Percentiles rank a stretch among this genome's conserved stretches.
These are phyloP conservation scores for Urtica urens DNA, from an alignment of 306 rosid species.

Conservation along the genomic window DNA sequence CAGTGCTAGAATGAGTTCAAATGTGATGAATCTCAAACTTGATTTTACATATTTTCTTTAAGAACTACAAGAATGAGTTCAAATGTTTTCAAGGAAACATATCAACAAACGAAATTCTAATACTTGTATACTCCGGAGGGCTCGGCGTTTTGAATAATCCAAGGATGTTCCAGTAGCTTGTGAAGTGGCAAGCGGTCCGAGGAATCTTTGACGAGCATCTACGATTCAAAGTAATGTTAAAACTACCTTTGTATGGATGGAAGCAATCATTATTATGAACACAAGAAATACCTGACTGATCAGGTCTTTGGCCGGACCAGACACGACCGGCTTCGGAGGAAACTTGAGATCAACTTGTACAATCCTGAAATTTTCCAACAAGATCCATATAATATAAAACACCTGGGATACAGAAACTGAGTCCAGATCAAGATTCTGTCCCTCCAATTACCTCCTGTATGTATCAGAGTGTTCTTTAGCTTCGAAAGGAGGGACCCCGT, in stretches of 20 bases:
- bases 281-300: slow-evolving; percentile 57
- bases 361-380: slow-evolving; percentile 45
- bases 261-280: not conserved
- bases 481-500: slow-evolving; percentile 95
- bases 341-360: slow-evolving; percentile 93
- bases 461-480: slow-evolving; percentile 98
- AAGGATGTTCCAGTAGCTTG: slow-evolving; percentile 91
- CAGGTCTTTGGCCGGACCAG: slow-evolving; percentile 87
- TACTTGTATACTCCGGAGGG: slow-evolving; percentile 73
- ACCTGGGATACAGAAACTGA: too few species aligned
- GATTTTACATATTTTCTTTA: too few species aligned
- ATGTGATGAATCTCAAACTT: too few species aligned
- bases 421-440: too few species aligned
- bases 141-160: slow-evolving; percentile 96
- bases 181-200: slow-evolving; percentile 71
- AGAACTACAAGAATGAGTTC: too few species aligned
- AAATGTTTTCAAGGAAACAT: not conserved
- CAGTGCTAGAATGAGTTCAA: too few species aligned
- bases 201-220: slow-evolving; percentile 95
- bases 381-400: too few species aligned
- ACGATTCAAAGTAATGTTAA: not conserved
- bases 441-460: slow-evolving; percentile 89
- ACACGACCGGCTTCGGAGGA: slow-evolving; percentile 83
- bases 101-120: slow-evolving; percentile 20
- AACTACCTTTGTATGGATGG: not conserved